These are phyloP conservation scores for Coemansia sp. DNA, from an alignment of 192 early-diverging fungal genomes.

Conservation along the genomic window DNA sequence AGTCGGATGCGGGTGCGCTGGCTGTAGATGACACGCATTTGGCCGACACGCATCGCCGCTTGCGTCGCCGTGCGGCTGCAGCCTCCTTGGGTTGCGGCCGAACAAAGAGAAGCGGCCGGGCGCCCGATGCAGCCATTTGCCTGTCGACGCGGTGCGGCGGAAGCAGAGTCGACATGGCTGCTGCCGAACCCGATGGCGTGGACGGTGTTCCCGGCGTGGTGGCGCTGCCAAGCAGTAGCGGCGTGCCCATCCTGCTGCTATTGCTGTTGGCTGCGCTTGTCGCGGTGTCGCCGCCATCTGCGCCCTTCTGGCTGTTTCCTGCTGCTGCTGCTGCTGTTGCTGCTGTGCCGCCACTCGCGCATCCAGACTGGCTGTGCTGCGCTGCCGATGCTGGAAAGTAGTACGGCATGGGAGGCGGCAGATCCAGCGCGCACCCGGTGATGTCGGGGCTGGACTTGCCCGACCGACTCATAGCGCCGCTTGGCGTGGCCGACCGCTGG, in stretches of 20 bases:
- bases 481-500: background rate
- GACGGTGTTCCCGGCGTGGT: background rate
- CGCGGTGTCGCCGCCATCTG: background rate
- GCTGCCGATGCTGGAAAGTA: background rate
- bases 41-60: constrained; percentile 37
- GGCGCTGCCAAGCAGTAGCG: constrained; percentile 8
- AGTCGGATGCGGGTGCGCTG: background rate
- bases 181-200: background rate
- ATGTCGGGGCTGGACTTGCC: background rate
- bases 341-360: background rate
- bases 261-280: background rate
- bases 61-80: constrained; percentile 38
- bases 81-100: constrained; percentile 35
- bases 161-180: constrained; percentile 12
- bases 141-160: constrained; percentile 51
- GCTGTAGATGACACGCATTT: background rate
- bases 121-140: constrained; percentile 39
- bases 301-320: background rate
- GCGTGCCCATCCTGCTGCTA: constrained; percentile 19
- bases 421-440: background rate
- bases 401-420: background rate
- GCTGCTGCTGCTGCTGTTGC: background rate
- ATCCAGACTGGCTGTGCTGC: background rate
- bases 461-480: background rate
- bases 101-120: constrained; percentile 51